These are phyloP conservation scores for Camellia lanceoleosa DNA, from an alignment of 148 eudicot species.

Conservation along the genomic window DNA sequence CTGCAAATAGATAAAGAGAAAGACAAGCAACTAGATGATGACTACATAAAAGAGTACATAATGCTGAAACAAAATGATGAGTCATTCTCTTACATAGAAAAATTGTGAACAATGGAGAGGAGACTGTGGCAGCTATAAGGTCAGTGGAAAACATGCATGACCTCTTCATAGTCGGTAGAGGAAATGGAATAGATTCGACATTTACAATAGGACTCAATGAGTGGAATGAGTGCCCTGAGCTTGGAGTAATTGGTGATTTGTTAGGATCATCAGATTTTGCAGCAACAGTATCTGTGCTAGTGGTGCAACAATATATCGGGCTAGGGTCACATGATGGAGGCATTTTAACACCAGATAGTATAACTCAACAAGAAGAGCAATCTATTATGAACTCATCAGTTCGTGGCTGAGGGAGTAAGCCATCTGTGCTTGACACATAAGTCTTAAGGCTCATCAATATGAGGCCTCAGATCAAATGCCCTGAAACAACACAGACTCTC, in stretches of 20 bases:
- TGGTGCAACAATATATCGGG: constrained; percentile 47
- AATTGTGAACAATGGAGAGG: constrained; percentile 23
- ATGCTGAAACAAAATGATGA: constrained; percentile 9
- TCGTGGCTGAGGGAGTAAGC: no score
- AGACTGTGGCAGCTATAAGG: constrained; percentile 25
- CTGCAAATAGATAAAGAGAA: constrained; percentile 13
- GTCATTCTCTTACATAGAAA: constrained; percentile 16
- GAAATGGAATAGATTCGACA: constrained; percentile 20
- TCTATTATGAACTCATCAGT: background rate
- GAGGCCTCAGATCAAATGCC: no score
- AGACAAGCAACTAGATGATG: constrained; percentile 25
- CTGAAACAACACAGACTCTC: background rate
- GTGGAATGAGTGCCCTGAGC: constrained; percentile 44
- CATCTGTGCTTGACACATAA: no score
- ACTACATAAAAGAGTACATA: constrained; percentile 14
- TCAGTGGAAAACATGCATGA: constrained; percentile 21
- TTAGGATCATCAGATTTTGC: constrained; percentile 32
- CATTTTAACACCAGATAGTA: constrained; percentile 13
- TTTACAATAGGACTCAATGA: constrained; percentile 32
- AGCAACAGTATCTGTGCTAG: constrained; percentile 36
- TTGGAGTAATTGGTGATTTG: constrained; percentile 35
- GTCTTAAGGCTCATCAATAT: no score
- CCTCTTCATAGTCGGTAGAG: constrained; percentile 32
- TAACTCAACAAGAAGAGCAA: constrained; percentile 11
- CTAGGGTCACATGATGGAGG: constrained; percentile 16